These are phyloP conservation scores for Podospora conica DNA, from an alignment of 495 filamentous ascomycete genomes.

Conservation along the genomic window DNA sequence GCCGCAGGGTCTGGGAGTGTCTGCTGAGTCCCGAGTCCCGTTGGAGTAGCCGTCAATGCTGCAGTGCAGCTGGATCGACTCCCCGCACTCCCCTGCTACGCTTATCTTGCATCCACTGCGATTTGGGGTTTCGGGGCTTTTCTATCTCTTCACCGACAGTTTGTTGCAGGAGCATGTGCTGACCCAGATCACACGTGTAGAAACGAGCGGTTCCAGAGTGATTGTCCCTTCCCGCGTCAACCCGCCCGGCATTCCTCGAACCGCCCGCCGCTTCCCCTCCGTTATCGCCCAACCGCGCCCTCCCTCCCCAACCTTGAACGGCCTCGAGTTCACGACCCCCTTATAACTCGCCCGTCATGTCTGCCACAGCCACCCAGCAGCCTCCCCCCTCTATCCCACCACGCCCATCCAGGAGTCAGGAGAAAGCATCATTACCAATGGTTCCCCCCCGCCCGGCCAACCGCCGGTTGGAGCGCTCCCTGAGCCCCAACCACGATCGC, in stretches of 20 bases:
- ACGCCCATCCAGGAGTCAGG: constrained; percentile 50
- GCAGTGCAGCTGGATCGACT: constrained; percentile 1
- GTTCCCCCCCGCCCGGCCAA: constrained; percentile 66
- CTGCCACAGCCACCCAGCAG: constrained; percentile 48
- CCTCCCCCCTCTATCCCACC: constrained; percentile 54
- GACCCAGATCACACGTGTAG: constrained; percentile 6
- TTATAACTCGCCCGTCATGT: constrained; percentile 25
- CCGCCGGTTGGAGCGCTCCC: constrained; percentile 63
- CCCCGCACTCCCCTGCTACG: not conserved
- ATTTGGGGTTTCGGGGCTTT: constrained; percentile 1
- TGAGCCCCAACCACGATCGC: constrained; percentile 68
- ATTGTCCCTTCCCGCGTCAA: constrained; percentile 9
- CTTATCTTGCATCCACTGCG: constrained; percentile 22
- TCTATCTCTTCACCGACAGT: constrained; percentile 22
- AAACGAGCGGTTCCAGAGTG: constrained; percentile 1
- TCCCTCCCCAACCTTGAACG: not conserved
- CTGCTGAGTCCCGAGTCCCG: not conserved
- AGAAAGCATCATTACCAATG: constrained; percentile 42
- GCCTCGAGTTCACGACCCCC: not conserved
- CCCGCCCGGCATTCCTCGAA: constrained; percentile 5
- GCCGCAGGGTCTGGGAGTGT: not conserved
- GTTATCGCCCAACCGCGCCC: constrained; percentile 5
- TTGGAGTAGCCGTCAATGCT: not conserved
- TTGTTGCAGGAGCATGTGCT: constrained; percentile 14
- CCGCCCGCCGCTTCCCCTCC: not conserved